Percentiles rank a stretch among this genome's conserved stretches.
Conservation (phyloP, 2,329 filamentous ascomycete genomes). For the Rutstroemia sp. region DNA sequence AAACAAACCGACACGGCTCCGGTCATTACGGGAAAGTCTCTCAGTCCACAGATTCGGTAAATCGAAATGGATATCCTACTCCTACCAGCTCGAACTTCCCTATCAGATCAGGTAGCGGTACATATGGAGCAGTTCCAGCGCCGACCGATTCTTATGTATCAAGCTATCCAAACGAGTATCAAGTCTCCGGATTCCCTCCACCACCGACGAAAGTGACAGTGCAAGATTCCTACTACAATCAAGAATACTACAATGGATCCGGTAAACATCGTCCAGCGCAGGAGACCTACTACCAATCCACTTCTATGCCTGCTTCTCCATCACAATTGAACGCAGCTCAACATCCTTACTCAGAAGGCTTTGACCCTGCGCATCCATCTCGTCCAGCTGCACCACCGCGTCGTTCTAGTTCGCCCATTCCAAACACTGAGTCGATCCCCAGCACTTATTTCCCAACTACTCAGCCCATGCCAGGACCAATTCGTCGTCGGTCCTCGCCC, state of each 20-base stretch:
- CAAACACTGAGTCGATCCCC: slow-evolving; percentile 3
- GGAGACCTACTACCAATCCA: slow-evolving; percentile 13
- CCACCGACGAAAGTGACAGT: not conserved
- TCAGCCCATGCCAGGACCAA: not conserved
- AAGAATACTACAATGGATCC: not conserved
- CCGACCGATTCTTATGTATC: not conserved
- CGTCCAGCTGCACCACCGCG: not conserved
- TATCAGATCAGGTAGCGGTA: not conserved
- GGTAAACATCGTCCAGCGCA: slow-evolving; percentile 8
- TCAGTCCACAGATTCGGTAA: not conserved
- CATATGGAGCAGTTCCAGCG: not conserved
- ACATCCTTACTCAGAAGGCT: not conserved
- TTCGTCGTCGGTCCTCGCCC: not conserved
- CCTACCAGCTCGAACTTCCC: not conserved
- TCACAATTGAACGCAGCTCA: not conserved
- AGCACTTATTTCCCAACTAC: not conserved
- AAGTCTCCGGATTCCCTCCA: not conserved
- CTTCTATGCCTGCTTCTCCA: slow-evolving; percentile 7
- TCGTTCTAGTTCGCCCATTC: slow-evolving; percentile 4
- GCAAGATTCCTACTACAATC: slow-evolving; percentile 2
- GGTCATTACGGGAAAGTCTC: not conserved
- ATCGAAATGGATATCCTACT: not conserved
- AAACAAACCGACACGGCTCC: not conserved
- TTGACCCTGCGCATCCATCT: not conserved
- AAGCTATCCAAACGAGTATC: not conserved